Base-by-base conservation (phyloP, 306 rosid species). In the Herpetospermum pedunculosum region DNA sequence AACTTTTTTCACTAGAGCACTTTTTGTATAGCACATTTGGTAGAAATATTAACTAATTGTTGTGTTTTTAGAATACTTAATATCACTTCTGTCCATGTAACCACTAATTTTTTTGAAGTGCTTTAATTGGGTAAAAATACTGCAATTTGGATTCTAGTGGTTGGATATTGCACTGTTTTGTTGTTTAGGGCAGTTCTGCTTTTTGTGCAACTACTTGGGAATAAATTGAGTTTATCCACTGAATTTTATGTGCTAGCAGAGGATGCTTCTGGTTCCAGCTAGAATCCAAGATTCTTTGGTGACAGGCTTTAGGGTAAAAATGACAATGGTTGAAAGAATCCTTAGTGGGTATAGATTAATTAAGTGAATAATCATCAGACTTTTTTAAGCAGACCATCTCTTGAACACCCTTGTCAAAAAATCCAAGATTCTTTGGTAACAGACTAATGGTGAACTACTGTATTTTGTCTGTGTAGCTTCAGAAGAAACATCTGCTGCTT, bases 401-500 rank as follows among this genome's bases (percentile, higher is more conserved):
- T 67, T 43, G n/a, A 43, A 37, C 34, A 6, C 53, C 50, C 38
- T 68, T 23, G 7, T 15, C 18, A 41, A 59, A 59, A 32, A 53
- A 53, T 30, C 41, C 43, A 30, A 32, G 14, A 32, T 60, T 60
- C 43, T 32, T 59, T 32, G 43, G 43, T 2, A 60, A 29, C 43
- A 60, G 16, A 26, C 38, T 60, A 7, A 47, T 49, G 37, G 10
- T 70, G 57, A 54, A n/a, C 52, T n/a, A n/a, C 52, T n/a, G 29
- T 75, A 65, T 70, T 69, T 55, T 50, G 68, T 43, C 74, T 76
- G 54, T 83, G 85, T 89, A 91, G 99, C 78, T 82, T 29, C 86
- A 6, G 96, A 82, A 80, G 96, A 91, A 82, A 81, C 82, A 79
- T 79, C 85, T 16, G 80, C 80, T 15, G 86, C 82, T 75, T 88